These are phyloP conservation scores for Apophysomyces trapeziformis DNA, from an alignment of 371 early-diverging fungal genomes.

Conservation along the genomic window DNA sequence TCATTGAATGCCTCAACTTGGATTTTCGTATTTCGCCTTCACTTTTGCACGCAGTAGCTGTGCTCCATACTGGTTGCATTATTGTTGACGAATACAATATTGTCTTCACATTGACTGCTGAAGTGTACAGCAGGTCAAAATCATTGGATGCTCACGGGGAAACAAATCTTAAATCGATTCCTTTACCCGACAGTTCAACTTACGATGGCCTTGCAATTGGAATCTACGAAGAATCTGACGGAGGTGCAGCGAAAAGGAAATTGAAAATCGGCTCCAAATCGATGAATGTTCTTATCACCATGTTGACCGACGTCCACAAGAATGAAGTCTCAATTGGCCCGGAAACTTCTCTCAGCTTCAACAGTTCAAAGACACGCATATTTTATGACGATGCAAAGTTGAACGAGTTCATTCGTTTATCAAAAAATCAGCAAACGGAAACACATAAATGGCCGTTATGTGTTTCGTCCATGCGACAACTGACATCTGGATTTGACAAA, in stretches of 20 bases:
- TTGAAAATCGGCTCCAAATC: slow-evolving; percentile 12
- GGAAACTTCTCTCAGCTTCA: background rate
- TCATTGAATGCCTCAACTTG: background rate
- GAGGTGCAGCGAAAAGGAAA: slow-evolving; percentile 7
- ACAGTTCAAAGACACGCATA: background rate
- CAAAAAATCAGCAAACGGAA: background rate
- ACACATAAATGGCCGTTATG: background rate
- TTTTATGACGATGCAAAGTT: background rate
- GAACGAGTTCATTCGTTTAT: background rate
- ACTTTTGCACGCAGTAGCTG: slow-evolving; percentile 13
- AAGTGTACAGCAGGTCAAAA: slow-evolving; percentile 12
- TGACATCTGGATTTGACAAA: slow-evolving; percentile 2
- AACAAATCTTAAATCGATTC: background rate
- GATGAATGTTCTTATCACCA: slow-evolving; percentile 14
- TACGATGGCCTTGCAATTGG: slow-evolving; percentile 7
- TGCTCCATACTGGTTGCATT: slow-evolving; percentile 12
- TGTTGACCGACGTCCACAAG: background rate
- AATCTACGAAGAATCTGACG: slow-evolving; percentile 13
- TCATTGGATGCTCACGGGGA: slow-evolving; percentile 9
- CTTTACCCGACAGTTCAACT: background rate
- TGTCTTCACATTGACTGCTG: background rate
- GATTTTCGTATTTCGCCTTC: slow-evolving; percentile 4
- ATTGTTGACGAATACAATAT: background rate
- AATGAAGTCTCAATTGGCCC: background rate
- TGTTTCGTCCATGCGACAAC: background rate